Evolutionary conservation across 306 rosid genomes (phyloP), one percentile per base, ranked within the genome.

Genomic region (Vigna angularis): DNA sequence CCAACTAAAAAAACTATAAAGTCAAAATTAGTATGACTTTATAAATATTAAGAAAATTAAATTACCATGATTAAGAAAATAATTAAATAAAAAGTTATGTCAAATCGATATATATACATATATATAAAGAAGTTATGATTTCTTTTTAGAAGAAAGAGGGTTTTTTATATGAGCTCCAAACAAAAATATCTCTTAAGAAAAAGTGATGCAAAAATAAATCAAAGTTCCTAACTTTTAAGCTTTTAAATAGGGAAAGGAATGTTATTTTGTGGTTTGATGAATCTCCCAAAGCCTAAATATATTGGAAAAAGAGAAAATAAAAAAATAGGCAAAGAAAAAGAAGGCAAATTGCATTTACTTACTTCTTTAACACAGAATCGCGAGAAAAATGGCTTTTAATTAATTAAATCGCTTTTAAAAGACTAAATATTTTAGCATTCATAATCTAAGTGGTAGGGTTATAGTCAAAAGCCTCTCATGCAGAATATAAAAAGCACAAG

Each of bases 311-410:
- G 2, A 58, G 26, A 58, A 10, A 57, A 4, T 1, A 57, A 56
- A 51, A 73, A 53, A 53, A 36, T 10, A 24, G 40, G 16, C 20
- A 34, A 74, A 66, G 62, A 52, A 74, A 59, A 74, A n/a, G 57
- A 57, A 49, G 66, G 15, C 71, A 12, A 58, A 44, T 38, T 48
- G 70, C 53, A 40, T 9, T 69, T 47, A 69, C 44, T 63, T 30
- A 75, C 8, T 36, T 36, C 7, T 36, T 36, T 36, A 36, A 52
- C 40, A 20, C 32, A 30, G 77, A 66, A 75, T 75, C 77, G 68
- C 61, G 53, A 64, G 45, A 82, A 75, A 81, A 70, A 70, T 3
- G 81, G 81, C 85, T 78, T 78, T 34, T 56, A 51, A 52, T 30
- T 75, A 16, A 69, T 18, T 50, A 30, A 50, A 51, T 49, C 55